These are phyloP conservation scores for Alternaria sp. DNA, from an alignment of 2,329 filamentous ascomycete genomes.

Conservation along the genomic window DNA sequence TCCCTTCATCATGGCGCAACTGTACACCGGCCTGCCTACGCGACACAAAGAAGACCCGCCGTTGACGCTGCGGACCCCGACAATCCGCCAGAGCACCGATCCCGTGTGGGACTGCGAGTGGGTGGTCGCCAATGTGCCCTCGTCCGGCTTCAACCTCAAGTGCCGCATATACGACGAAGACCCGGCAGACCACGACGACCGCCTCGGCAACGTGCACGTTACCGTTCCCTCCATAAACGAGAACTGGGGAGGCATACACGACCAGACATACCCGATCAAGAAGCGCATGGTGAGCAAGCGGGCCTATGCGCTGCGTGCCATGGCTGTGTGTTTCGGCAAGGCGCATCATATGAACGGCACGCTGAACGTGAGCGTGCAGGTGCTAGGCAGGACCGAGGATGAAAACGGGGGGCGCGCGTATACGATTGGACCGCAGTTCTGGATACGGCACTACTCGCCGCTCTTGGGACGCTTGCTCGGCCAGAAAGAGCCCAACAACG, in stretches of 20 bases:
- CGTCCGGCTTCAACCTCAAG: slow-evolving; percentile 81
- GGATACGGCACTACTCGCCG: slow-evolving; percentile 85
- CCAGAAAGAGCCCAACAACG: slow-evolving; percentile 60
- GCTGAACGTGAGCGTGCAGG: slow-evolving; percentile 75
- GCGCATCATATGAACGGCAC: slow-evolving; percentile 72
- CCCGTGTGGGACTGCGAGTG: slow-evolving; percentile 86
- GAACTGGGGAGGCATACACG: slow-evolving; percentile 71
- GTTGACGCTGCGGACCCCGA: slow-evolving; percentile 76
- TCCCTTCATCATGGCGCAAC: slow-evolving; percentile 79
- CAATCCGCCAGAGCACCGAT: slow-evolving; percentile 72
- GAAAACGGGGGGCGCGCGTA: slow-evolving; percentile 72
- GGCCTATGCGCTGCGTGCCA: slow-evolving; percentile 76
- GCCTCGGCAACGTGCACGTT: slow-evolving; percentile 84
- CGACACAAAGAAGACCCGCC: slow-evolving; percentile 87
- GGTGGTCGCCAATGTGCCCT: slow-evolving; percentile 86
- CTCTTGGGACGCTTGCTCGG: slow-evolving; percentile 84
- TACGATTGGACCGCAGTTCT: slow-evolving; percentile 77
- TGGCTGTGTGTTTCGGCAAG: slow-evolving; percentile 67
- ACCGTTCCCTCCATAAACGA: slow-evolving; percentile 66
- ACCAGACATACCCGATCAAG: slow-evolving; percentile 73
- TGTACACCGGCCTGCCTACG: slow-evolving; percentile 72
- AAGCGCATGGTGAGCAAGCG: slow-evolving; percentile 87
- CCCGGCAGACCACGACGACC: slow-evolving; percentile 81
- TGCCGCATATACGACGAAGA: slow-evolving; percentile 92
- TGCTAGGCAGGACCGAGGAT: slow-evolving; percentile 75